Evolutionary conservation across 2,329 filamentous ascomycete genomes (phyloP), one percentile per base, ranked within the genome.

Genomic region (Fusarium globosum): DNA sequence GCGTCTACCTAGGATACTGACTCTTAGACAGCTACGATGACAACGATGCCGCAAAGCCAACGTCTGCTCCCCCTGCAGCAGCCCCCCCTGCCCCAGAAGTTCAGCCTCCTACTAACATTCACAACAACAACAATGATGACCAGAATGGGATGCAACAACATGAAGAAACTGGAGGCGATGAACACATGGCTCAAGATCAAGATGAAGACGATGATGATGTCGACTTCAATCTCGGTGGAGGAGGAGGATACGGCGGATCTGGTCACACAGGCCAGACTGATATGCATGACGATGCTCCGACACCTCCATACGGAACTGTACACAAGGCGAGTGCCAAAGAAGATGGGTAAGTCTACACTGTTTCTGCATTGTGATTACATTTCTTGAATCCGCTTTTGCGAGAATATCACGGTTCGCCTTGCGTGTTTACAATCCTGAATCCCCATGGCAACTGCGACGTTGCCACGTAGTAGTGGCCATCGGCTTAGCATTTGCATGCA

Each of bases 301-400:
- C 82, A 42, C 79, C 78, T 53, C 82, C 79, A 7, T 80, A 81
- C 41, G 82, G 83, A 64, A 79, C 80, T 33, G 81, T 83, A 21
- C 82, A 83, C 71, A 90, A 88, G 68, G 90, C 93, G 70, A 92
- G 91, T 69, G 93, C 95, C 75, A 85, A 85, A 78, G 83, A 85
- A 79, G 83, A 85, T 65, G 83, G 83, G 83, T 85, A 79, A 84
- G 83, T 85, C 66, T 72, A 30, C 57, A 39, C 42, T 42, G 59
- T 77, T 69, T 68, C 64, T 66, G 48, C 61, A 26, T 69, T 67
- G 77, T 80, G 76, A 78, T 79, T 75, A 68, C 65, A 59, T 65
- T 56, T 65, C 57, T 45, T 53, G 62, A 68, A 65, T 42, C 45
- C 56, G 33, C 61, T 59, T 60, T 65, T 46, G 33, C 59, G 52